Percentiles rank a stretch among this genome's conserved stretches.
These are phyloP conservation scores for Fraxinus pennsylvanica DNA, from an alignment of 257 asterid genomes.

Conservation along the genomic window DNA sequence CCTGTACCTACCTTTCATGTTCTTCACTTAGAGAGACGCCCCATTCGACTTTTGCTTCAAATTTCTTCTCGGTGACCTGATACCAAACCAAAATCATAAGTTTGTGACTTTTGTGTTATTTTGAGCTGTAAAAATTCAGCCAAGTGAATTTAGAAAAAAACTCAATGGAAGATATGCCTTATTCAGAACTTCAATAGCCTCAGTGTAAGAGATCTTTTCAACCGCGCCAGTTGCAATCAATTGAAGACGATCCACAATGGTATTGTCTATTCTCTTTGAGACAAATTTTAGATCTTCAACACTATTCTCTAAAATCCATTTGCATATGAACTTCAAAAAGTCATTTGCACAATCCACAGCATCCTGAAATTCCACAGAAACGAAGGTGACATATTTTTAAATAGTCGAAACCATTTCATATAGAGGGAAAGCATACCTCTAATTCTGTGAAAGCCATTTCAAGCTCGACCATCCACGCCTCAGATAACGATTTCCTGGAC, in stretches of 20 bases:
- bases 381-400: too few relatives aligned
- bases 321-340: conserved; percentile 70
- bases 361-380: conserved; percentile 48
- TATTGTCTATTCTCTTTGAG: conserved; percentile 64
- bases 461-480: conserved; percentile 83
- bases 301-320: conserved; percentile 56
- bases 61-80: conserved; percentile 48
- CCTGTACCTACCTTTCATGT: conserved; percentile 60
- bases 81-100: conserved; percentile 22
- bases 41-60: conserved; percentile 54
- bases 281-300: conserved; percentile 62
- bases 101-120: background rate
- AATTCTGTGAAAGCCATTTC: conserved; percentile 79
- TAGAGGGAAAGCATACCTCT: conserved; percentile 42
- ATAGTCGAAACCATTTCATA: background rate
- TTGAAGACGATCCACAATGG: conserved; percentile 54
- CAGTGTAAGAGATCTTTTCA: conserved; percentile 66
- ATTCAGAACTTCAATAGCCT: conserved; percentile 62
- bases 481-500: conserved; percentile 61
- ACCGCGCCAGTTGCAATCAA: conserved; percentile 34
- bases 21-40: conserved; percentile 73
- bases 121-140: background rate
- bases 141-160: background rate
- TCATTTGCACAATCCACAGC: conserved; percentile 77
- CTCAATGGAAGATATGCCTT: conserved; percentile 37